Evolutionary conservation across 768 basidiomycete species (phyloP), one percentile per base, ranked within the genome.

Genomic region (Naganishia vaughanmartiniae): DNA sequence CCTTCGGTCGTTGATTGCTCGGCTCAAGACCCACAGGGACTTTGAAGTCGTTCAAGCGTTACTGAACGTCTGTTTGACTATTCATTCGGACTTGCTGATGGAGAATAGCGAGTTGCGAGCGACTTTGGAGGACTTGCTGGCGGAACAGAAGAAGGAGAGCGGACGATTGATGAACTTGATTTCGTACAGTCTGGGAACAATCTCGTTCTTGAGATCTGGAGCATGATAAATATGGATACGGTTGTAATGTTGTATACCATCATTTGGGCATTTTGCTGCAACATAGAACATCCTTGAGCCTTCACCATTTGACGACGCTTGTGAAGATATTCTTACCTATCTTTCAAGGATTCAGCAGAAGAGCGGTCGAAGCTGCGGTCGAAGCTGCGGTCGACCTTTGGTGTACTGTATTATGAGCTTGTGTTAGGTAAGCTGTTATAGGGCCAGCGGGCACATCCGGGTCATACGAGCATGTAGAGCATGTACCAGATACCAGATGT

Each of bases 31-130:
- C 9, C 91, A 88, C 74, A 87, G 87, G 57, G 96, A 99, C 82
- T 98, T 96, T 76, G 96, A 99, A 81, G 93, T 92, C 15, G 90
- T 95, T 4, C 93, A 98, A 80, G 86, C 93, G 0, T 84, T 94
- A 77, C 85, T 93, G 75, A 88, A 85, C 73, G 89, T 95, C 1
- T 92, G 96, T 80, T 82, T 98, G 51, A 87, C 87, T 21, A 85
- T 90, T 65, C 94, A 98, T 77, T 89, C 89, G 4, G 93, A 98
- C 67, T 83, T 88, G 0, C 82, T 98, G 34, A 84, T 92, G 36
- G 77, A 72, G 26, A 91, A 91, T 77, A 79, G 80, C 2, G 93
- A 93, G 79, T 76, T 94, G 71, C 82, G 82, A 66, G 78, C 76
- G 4, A 84, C 84, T 24, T 74, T 99, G 77, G 84, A 87, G 74